Evolutionary conservation across 345 rosid species (phyloP).

Genomic region (Lepidium didymum): DNA sequence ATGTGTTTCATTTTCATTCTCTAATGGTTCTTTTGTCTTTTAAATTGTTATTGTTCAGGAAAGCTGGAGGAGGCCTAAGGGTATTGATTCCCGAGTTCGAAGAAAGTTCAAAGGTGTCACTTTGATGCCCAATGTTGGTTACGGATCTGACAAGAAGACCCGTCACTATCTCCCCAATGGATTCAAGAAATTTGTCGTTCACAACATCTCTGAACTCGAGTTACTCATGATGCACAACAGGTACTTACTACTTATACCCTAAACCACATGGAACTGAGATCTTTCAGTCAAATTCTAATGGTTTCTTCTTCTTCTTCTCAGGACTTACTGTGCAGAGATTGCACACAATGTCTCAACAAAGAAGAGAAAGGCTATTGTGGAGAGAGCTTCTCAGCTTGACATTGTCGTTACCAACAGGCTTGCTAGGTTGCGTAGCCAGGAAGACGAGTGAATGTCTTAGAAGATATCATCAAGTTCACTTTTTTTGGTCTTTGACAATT

Average conservation of each 20-base stretch:
- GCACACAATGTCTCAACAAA: conserved; percentile 75
- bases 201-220: conserved; percentile 63
- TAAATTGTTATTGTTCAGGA: conserved; percentile 28
- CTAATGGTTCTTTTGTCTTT: background rate
- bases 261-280: background rate
- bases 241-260: conserved; percentile 15
- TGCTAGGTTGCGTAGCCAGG: conserved; percentile 81
- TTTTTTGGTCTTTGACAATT: background rate
- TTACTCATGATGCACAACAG: conserved; percentile 94
- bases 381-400: conserved; percentile 81
- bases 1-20: background rate
- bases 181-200: conserved; percentile 75
- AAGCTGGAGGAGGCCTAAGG: conserved; percentile 90
- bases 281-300: background rate
- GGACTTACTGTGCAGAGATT: conserved; percentile 83
- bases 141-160: conserved; percentile 75
- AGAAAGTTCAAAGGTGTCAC: conserved; percentile 85
- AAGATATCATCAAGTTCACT: background rate
- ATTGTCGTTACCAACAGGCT: conserved; percentile 59
- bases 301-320: background rate
- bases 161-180: conserved; percentile 82
- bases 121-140: conserved; percentile 79
- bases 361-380: conserved; percentile 71
- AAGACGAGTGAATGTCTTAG: conserved; percentile 46
- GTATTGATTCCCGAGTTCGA: conserved; percentile 74